These are phyloP conservation scores for Phytophthora sp. DNA, from an alignment of 352 stramenopile species.

Conservation along the genomic window DNA sequence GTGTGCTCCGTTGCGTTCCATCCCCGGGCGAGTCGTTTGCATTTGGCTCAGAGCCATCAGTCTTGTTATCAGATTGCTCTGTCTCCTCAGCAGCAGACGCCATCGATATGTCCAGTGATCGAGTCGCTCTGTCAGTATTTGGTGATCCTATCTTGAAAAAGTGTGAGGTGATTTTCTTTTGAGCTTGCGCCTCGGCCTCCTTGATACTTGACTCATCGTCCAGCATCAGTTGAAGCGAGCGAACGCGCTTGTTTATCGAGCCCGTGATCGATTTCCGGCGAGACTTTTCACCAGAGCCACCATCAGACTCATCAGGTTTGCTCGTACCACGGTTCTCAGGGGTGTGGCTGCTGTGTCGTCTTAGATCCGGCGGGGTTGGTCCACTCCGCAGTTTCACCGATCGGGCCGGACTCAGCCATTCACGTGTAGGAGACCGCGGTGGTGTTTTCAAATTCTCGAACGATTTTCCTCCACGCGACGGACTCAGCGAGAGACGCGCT, in stretches of 20 bases:
- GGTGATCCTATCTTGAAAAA: conserved; percentile 49
- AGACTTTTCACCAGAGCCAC: conserved; percentile 27
- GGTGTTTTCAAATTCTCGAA: conserved; percentile 15
- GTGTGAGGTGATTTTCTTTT: conserved; percentile 47
- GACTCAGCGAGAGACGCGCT: conserved; percentile 41
- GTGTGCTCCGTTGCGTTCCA: conserved; percentile 51
- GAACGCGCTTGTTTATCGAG: conserved; percentile 73
- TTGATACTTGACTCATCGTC: conserved; percentile 54
- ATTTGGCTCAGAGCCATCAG: conserved; percentile 7
- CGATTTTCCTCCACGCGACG: conserved; percentile 26
- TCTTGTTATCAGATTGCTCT: conserved; percentile 15
- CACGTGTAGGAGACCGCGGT: conserved; percentile 43
- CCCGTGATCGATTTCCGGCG: conserved; percentile 38
- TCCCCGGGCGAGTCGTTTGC: conserved; percentile 13
- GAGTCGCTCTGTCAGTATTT: conserved; percentile 9
- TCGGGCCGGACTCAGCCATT: conserved; percentile 74
- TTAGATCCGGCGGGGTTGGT: conserved; percentile 45
- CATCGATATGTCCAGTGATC: conserved; percentile 36
- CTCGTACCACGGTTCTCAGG: conserved; percentile 25
- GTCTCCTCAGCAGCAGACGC: conserved; percentile 29
- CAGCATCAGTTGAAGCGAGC: conserved; percentile 78
- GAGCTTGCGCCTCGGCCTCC: conserved; percentile 11
- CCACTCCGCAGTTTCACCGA: conserved; percentile 43
- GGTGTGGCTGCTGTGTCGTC: conserved; percentile 30
- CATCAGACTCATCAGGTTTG: conserved; percentile 14